phyloP scores from a whole-genome alignment of 2,329 filamentous ascomycete genomes.

The Fusarium camptoceras region DNA sequence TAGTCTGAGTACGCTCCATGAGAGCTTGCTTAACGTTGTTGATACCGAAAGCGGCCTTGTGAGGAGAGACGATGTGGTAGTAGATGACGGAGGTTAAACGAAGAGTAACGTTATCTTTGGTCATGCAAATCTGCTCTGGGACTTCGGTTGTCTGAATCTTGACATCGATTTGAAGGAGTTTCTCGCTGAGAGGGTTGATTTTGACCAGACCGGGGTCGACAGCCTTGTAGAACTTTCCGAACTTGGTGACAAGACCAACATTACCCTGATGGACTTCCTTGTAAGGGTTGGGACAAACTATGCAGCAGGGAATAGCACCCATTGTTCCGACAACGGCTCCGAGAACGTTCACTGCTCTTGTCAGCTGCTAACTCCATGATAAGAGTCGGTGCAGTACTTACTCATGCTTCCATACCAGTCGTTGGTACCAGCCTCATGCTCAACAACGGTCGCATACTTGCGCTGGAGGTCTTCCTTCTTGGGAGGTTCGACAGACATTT shows the following conservation, averaged over 20 bases:
- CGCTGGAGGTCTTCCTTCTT: conserved; percentile 86
- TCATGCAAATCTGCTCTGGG: conserved; percentile 97
- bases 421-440: conserved; percentile 75
- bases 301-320: conserved; percentile 91
- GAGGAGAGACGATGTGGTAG: conserved; percentile 95
- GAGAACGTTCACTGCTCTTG: conserved; percentile 73
- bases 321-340: conserved; percentile 80
- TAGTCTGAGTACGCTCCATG: conserved; percentile 97
- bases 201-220: conserved; percentile 97
- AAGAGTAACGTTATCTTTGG: conserved; percentile 97
- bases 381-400: conserved; percentile 57
- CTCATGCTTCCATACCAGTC: conserved; percentile 93
- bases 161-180: conserved; percentile 91
- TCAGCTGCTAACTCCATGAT: neutral
- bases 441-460: conserved; percentile 76
- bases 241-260: conserved; percentile 95
- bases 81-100: conserved; percentile 97
- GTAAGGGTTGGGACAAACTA: conserved; percentile 95
- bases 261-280: conserved; percentile 93
- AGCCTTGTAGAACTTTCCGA: conserved; percentile 92
- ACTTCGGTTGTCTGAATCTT: conserved; percentile 99
- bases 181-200: conserved; percentile 95
- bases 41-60: conserved; percentile 98
- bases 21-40: conserved; percentile 95
- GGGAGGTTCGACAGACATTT: conserved; percentile 82